Percentiles rank a stretch among this genome's conserved stretches.
Evolutionary conservation across 2,329 filamentous ascomycete species (phyloP).

Genomic region (Microcyclospora tardicrescens): DNA sequence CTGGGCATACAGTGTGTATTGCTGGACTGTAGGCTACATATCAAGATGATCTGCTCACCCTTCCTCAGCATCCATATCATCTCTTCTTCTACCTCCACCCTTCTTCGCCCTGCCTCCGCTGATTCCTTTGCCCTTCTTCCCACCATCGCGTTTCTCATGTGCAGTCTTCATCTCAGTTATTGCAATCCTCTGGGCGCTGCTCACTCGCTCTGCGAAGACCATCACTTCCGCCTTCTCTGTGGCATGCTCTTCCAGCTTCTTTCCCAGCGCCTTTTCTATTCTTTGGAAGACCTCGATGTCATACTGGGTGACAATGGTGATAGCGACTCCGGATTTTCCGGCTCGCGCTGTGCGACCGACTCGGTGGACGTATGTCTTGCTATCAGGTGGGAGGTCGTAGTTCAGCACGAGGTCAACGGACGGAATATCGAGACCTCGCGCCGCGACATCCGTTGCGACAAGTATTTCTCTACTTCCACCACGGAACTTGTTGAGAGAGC

Average conservation of each 20-base stretch:
- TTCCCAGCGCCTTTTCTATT: conserved; percentile 71
- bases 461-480: conserved; percentile 70
- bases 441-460: conserved; percentile 87
- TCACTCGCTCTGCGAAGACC: conserved; percentile 63
- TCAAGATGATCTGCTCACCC: conserved; percentile 26
- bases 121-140: conserved; percentile 40
- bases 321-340: conserved; percentile 68
- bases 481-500: conserved; percentile 82
- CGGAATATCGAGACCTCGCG: conserved; percentile 83
- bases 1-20: too few species aligned
- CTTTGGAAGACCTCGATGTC: conserved; percentile 68
- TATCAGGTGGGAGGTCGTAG: conserved; percentile 70
- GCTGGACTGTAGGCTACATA: too few species aligned
- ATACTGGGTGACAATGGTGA: conserved; percentile 76
- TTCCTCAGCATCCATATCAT: conserved; percentile 66
- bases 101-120: conserved; percentile 38
- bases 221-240: conserved; percentile 72
- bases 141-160: conserved; percentile 51
- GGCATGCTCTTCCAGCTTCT: conserved; percentile 57
- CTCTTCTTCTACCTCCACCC: conserved; percentile 39
- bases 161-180: conserved; percentile 70
- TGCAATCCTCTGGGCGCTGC: conserved; percentile 71
- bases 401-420: conserved; percentile 83
- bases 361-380: conserved; percentile 82
- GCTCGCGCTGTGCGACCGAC: conserved; percentile 81